phyloP scores from a whole-genome alignment of 2,329 filamentous ascomycete genomes.

The Tolypocladium pustulatum region DNA sequence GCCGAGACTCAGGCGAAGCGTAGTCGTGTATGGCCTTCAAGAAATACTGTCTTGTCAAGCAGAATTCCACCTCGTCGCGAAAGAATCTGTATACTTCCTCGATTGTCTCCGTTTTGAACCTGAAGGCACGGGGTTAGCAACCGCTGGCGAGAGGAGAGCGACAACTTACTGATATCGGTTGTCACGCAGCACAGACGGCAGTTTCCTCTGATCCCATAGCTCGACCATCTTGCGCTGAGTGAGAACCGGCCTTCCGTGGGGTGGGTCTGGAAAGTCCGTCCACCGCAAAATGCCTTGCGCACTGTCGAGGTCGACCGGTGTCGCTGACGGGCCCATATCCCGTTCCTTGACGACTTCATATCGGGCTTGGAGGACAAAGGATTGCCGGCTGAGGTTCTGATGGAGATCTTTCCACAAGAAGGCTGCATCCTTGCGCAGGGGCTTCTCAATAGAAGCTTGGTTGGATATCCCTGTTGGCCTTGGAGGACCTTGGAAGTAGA shows the following conservation, averaged over 20 bases:
- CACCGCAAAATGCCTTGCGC: conserved; percentile 41
- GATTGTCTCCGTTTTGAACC: conserved; percentile 42
- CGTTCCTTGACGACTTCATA: conserved; percentile 40
- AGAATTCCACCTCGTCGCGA: conserved; percentile 43
- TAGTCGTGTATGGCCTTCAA: conserved; percentile 21
- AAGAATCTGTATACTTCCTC: conserved; percentile 45
- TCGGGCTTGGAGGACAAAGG: conserved; percentile 44
- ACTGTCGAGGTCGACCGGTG: conserved; percentile 28
- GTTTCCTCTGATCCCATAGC: conserved; percentile 38
- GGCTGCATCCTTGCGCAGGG: conserved; percentile 23
- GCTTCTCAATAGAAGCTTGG: conserved; percentile 25
- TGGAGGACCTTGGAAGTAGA: conserved; percentile 41
- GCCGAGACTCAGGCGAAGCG: conserved; percentile 18
- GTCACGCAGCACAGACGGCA: conserved; percentile 37
- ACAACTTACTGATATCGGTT: conserved; percentile 39
- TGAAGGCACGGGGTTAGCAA: conserved; percentile 13
- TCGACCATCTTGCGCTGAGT: conserved; percentile 46
- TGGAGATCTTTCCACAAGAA: conserved; percentile 43
- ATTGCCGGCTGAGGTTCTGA: conserved; percentile 43
- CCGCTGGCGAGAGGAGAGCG: not conserved
- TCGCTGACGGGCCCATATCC: conserved; percentile 30
- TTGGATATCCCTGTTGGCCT: conserved; percentile 35
- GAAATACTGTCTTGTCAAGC: conserved; percentile 36
- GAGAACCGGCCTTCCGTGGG: conserved; percentile 31
- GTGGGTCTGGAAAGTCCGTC: conserved; percentile 51